A percentile compares a stretch with the other conserved stretches of the same genome.
Conservation (phyloP, 202 grass and related monocot genomes). For the Setaria italica region DNA sequence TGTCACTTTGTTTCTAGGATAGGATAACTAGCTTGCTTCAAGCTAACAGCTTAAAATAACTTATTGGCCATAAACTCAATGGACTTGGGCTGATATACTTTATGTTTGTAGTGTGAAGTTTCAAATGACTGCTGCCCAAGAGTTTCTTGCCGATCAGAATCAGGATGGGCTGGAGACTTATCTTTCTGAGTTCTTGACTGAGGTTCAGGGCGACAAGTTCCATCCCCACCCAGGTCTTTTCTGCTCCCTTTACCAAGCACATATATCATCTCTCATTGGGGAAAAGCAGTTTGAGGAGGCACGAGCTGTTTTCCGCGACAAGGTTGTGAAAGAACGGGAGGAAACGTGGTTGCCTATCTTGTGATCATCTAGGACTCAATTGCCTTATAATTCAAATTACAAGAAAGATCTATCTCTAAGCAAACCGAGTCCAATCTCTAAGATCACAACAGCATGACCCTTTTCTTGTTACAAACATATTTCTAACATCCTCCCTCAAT, state of each 20-base stretch:
- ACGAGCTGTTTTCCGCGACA: not conserved
- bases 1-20: not conserved
- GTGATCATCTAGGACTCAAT: too few relatives aligned
- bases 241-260: not conserved
- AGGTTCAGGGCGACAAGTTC: not conserved
- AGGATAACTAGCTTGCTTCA: not conserved
- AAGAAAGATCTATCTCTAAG: too few relatives aligned
- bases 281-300: not conserved
- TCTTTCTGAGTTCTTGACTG: not conserved
- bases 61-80: not conserved
- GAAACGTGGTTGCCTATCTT: too few relatives aligned
- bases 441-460: too few relatives aligned
- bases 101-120: not conserved
- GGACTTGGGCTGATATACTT: not conserved
- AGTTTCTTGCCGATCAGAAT: not conserved
- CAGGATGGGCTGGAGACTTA: not conserved
- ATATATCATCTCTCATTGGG: not conserved
- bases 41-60: not conserved
- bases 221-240: not conserved
- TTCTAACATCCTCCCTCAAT: too few relatives aligned
- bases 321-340: too few relatives aligned
- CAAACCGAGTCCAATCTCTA: too few relatives aligned
- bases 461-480: too few relatives aligned
- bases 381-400: too few relatives aligned
- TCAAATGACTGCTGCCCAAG: not conserved